Evolutionary conservation across 2,329 filamentous ascomycete genomes (phyloP).

Genomic region (Botryosphaeria dothidea): DNA sequence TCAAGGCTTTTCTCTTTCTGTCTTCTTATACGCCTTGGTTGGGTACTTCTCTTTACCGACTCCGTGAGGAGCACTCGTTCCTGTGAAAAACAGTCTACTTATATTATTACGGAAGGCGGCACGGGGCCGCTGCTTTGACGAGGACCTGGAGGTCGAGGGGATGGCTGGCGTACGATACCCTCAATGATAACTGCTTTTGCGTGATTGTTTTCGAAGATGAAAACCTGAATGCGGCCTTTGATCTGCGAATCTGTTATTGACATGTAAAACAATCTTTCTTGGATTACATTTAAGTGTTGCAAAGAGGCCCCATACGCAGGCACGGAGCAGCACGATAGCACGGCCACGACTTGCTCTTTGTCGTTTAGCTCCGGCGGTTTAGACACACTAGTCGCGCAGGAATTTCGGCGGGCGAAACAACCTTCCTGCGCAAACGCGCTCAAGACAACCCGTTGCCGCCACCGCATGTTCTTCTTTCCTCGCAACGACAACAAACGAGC

Average conservation of each 20-base stretch:
- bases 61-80: no score
- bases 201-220: no score
- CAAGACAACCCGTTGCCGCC: neutral
- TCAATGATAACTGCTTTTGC: neutral
- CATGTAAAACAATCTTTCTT: no score
- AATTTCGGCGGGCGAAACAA: neutral
- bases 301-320: no score
- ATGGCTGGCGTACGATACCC: conserved; percentile 5
- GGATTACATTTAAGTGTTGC: no score
- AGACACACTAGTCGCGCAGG: neutral
- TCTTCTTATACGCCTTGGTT: neutral
- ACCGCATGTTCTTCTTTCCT: neutral
- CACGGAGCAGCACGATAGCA: neutral
- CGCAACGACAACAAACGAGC: neutral
- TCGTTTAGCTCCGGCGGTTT: neutral
- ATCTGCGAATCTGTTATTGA: no score
- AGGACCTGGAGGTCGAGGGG: no score
- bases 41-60: neutral
- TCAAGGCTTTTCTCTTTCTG: neutral
- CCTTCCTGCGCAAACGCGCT: neutral
- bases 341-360: neutral
- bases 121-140: neutral
- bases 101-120: neutral
- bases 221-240: no score
- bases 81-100: no score